phyloP scores from a whole-genome alignment of 1,139 yeast genomes.

The Nakaseomyces glabratus region DNA sequence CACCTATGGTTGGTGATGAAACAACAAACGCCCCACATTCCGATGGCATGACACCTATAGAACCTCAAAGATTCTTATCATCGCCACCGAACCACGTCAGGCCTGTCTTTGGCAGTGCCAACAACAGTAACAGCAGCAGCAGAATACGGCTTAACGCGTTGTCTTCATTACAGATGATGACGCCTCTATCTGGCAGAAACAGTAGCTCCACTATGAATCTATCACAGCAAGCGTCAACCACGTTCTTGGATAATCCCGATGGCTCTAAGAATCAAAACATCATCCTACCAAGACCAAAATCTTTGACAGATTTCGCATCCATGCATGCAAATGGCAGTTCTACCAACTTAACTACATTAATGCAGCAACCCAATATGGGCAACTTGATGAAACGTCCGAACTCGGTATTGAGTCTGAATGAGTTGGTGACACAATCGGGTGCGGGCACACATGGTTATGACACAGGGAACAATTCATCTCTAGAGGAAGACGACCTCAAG shows the following conservation, averaged over 20 bases:
- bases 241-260: slow-evolving; percentile 4
- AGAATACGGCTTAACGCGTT: slow-evolving; percentile 27
- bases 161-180: slow-evolving; percentile 35
- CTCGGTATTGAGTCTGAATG: slow-evolving; percentile 22
- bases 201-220: slow-evolving; percentile 5
- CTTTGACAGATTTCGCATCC: slow-evolving; percentile 18
- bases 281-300: slow-evolving; percentile 21
- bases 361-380: background rate
- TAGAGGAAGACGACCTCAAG: slow-evolving; percentile 12
- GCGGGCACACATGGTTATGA: slow-evolving; percentile 30
- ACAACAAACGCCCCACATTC: slow-evolving; percentile 18
- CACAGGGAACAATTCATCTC: slow-evolving; percentile 20
- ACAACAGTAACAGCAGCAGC: slow-evolving; percentile 14
- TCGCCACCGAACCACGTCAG: slow-evolving; percentile 8
- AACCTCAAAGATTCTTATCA: background rate
- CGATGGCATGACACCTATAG: slow-evolving; percentile 14
- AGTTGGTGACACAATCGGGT: slow-evolving; percentile 17
- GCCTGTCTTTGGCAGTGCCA: slow-evolving; percentile 18
- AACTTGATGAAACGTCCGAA: slow-evolving; percentile 23
- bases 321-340: slow-evolving; percentile 5
- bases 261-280: slow-evolving; percentile 4
- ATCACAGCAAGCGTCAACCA: background rate
- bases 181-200: slow-evolving; percentile 24
- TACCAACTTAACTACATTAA: slow-evolving; percentile 8
- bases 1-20: slow-evolving; percentile 8